Evolutionary conservation across 352 stramenopile genomes (phyloP), one percentile per base, ranked within the genome.

Genomic region (Pythium biforme): DNA sequence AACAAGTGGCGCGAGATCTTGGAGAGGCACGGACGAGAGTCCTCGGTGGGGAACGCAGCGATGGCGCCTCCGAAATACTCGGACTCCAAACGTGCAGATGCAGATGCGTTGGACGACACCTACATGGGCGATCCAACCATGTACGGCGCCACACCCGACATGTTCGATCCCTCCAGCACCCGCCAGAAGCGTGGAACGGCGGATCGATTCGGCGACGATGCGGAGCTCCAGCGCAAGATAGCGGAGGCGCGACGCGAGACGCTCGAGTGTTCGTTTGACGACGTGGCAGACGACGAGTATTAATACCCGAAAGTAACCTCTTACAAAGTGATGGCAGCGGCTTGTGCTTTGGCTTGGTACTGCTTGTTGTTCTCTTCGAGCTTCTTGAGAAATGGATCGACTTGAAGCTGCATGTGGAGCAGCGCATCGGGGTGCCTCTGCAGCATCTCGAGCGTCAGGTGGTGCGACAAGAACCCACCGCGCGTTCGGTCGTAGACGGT

Each of bases 361-460:
- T 75, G 77, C 20, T 51, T 49, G 54, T 76, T 83, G 49, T 79
- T 85, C 29, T 85, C 72, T 29, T 76, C 67, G 12, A 80, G 52
- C 54, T 79, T 79, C 17, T 45, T 69, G 14, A 86, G 55, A 46
- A 88, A 78, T 3, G 70, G 62, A 2, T 53, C 54, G n/a, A 86
- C 33, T 31, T 86, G 75, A n/a, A 88, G 73, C 37, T 79, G 70
- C 0, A 90, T 25, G 45, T 82, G 60, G 14, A 66, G 57, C 12
- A 85, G 61, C 2, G 75, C 78, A 1, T 72, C 74, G 0, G 78
- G 71, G 10, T 88, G 77, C 10, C 53, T 55, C 9, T 75, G 50
- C 0, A 90, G 66, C 75, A 90, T 75, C 27, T 81, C 77, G 22
- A 86, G 55, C 2, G 75, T 65, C 9, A 56, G 20, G 19, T 63